These are phyloP conservation scores for Pythium brachiatum DNA, from an alignment of 352 stramenopile species.

Conservation along the genomic window DNA sequence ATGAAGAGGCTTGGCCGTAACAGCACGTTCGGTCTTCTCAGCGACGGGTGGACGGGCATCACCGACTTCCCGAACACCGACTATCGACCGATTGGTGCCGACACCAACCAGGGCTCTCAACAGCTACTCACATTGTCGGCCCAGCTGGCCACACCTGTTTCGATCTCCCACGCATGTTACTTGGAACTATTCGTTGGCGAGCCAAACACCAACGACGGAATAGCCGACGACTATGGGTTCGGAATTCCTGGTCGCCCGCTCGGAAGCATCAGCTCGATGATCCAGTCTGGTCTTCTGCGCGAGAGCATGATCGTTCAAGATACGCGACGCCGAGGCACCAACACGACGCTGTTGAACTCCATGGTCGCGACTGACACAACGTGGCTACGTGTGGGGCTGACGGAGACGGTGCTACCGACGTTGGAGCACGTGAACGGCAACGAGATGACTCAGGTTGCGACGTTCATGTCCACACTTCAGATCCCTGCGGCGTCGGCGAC, in stretches of 20 bases:
- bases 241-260: constrained; percentile 45
- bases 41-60: constrained; percentile 67
- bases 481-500: constrained; percentile 65
- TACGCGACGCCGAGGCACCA: constrained; percentile 6
- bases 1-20: constrained; percentile 15
- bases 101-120: constrained; percentile 55
- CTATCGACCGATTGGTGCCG: constrained; percentile 59
- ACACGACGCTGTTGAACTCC: constrained; percentile 28
- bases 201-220: constrained; percentile 46
- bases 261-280: constrained; percentile 70
- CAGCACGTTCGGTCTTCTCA: constrained; percentile 39
- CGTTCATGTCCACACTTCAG: constrained; percentile 78
- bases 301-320: constrained; percentile 58
- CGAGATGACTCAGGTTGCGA: constrained; percentile 46
- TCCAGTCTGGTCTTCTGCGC: constrained; percentile 66
- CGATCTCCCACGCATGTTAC: constrained; percentile 69
- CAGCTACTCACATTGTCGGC: constrained; percentile 78
- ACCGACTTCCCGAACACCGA: constrained; percentile 72
- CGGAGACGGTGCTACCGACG: constrained; percentile 72
- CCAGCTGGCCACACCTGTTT: constrained; percentile 59
- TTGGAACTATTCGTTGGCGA: constrained; percentile 76
- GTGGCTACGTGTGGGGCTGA: constrained; percentile 74
- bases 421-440: constrained; percentile 31
- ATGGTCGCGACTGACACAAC: constrained; percentile 45
- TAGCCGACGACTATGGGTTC: constrained; percentile 55